A percentile compares a stretch with the other conserved stretches of the same genome.
These are phyloP conservation scores for Pichia exigua DNA, from an alignment of 805 yeast genomes.

Conservation along the genomic window DNA sequence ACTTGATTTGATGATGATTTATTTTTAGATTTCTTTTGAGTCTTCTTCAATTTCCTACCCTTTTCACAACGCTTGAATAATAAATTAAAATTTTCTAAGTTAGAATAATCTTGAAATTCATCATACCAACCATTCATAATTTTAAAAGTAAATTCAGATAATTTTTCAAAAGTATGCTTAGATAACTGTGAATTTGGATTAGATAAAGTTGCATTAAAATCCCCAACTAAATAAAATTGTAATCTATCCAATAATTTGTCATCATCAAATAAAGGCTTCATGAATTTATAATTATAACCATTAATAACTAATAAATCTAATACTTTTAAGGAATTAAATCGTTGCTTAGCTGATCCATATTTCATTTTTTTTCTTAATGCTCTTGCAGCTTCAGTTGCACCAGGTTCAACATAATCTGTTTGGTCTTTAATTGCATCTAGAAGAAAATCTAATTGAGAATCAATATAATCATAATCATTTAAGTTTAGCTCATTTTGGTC, in stretches of 20 bases:
- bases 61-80: slow-evolving; percentile 30
- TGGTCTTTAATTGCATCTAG: slow-evolving; percentile 43
- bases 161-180: slow-evolving; percentile 27
- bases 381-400: slow-evolving; percentile 77
- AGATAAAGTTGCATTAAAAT: neutral
- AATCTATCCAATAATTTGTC: slow-evolving; percentile 59
- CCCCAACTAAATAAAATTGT: slow-evolving; percentile 36
- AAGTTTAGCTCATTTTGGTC: slow-evolving; percentile 32
- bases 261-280: slow-evolving; percentile 54
- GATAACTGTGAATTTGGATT: slow-evolving; percentile 2
- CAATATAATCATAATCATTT: slow-evolving; percentile 33
- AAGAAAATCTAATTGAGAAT: slow-evolving; percentile 46
- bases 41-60: neutral
- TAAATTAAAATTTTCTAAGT: slow-evolving; percentile 40
- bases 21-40: slow-evolving; percentile 2
- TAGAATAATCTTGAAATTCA: slow-evolving; percentile 43
- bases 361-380: slow-evolving; percentile 84
- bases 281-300: slow-evolving; percentile 33
- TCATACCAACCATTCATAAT: slow-evolving; percentile 62
- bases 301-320: slow-evolving; percentile 55
- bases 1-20: slow-evolving; percentile 12
- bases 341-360: slow-evolving; percentile 65
- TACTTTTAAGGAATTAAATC: slow-evolving; percentile 52
- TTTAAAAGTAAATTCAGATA: slow-evolving; percentile 29
- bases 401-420: slow-evolving; percentile 21